Percentiles rank a stretch among this genome's conserved stretches.
Conservation (phyloP, 345 rosid species). For the Euphorbia lathyris region DNA sequence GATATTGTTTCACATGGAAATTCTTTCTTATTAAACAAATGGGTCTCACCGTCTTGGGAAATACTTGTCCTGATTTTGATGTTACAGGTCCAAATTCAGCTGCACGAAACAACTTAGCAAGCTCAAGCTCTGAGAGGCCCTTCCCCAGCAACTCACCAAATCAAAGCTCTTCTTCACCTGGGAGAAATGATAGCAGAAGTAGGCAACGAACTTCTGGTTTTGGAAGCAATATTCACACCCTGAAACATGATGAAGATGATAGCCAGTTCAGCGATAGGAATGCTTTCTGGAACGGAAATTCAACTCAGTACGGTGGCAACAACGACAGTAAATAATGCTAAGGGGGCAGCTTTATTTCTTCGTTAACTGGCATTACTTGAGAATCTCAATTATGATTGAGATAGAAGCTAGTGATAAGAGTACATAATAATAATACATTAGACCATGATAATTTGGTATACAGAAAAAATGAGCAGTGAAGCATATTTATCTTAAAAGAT, state of each 20-base stretch:
- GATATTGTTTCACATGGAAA: not conserved
- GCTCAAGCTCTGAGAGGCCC: conserved; percentile 29
- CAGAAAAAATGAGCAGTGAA: not conserved
- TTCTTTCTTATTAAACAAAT: not conserved
- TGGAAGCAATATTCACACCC: conserved; percentile 77
- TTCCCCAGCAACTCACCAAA: conserved; percentile 18
- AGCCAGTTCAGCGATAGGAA: conserved; percentile 53
- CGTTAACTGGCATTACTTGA: not conserved
- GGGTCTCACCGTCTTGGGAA: not conserved
- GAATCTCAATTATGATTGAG: not conserved
- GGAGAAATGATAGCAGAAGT: conserved; percentile 36
- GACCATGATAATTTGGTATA: conserved; percentile 1
- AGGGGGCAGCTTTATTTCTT: not conserved
- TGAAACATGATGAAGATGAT: conserved; percentile 72
- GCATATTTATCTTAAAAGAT: not conserved
- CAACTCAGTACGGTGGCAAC: conserved; percentile 72
- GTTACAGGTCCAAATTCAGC: conserved; percentile 51
- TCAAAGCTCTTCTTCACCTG: conserved; percentile 25
- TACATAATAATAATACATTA: not conserved
- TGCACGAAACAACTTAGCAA: conserved; percentile 34
- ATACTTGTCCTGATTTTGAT: not conserved
- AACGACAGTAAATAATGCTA: conserved; percentile 33
- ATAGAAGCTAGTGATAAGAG: not conserved
- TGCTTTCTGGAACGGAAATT: conserved; percentile 87
- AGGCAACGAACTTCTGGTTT: conserved; percentile 44